Base-by-base conservation (phyloP, 139 green algal species). In the Zygnema circumcarinatum region DNA sequence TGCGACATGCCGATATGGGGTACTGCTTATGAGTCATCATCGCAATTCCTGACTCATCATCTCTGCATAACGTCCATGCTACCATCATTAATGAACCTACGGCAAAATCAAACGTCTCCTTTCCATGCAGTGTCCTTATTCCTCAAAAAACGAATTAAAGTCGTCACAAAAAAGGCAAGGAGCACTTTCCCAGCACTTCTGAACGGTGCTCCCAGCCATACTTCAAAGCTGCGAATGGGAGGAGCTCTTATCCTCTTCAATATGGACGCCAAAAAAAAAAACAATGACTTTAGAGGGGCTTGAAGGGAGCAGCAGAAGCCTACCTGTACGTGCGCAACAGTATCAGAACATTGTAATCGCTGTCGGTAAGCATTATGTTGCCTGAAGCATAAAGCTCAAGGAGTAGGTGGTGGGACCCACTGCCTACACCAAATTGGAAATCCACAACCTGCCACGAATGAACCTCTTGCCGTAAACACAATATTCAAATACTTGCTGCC, bases 331-430 rank as follows among this genome's bases (percentile, higher is more conserved):
- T 96, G 35, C 97, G 93, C 87, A 99, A 93, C 87, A 98, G 92
- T 32, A 95, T 98, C 1, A 99, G 91, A 56, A 99, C 94, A 84
- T 96, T 90, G 87, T 97, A 99, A 31, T 94, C 91, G 33, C 35
- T 33, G 89, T 99, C 96, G 0, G 95, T 96, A 40, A 99, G 90
- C 42, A 99, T 92, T 1, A 99, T 87, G 89, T 99, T 99, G 16
- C 97, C 97, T 93, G 97, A 94, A 1, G 96, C 94, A 88, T 98
- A 99, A 73, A 99, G 94, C 92, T 99, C 97, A 67, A 99, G 92
- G 35, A 99, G 93, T 2, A 99, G 88, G 92, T 99, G 96, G 87
- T 95, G 90, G 47, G 91, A 92, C 0, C 82, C 89, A 0, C 98
- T 95, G 0, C 96, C 96, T 7, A 54, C 90, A 31, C 96, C 95